phyloP scores from a whole-genome alignment of 495 filamentous ascomycete genomes.

The Extremus antarcticus region DNA sequence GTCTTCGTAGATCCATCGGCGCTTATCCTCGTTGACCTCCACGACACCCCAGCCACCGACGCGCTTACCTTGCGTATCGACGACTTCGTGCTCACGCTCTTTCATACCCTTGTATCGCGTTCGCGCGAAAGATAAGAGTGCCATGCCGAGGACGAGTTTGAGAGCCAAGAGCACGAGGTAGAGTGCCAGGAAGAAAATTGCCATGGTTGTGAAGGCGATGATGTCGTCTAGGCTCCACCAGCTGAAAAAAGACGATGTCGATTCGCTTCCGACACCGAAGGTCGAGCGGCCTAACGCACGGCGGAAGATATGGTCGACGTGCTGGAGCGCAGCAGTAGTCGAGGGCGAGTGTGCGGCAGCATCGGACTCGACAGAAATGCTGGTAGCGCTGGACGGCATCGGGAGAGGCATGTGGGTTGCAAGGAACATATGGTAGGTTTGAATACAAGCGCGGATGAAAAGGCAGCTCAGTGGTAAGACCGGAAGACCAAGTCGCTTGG shows the following conservation, averaged over 20 bases:
- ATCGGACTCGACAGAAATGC: slow-evolving; percentile 45
- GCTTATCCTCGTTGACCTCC: slow-evolving; percentile 79
- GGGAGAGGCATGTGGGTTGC: slow-evolving; percentile 69
- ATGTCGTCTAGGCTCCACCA: slow-evolving; percentile 46
- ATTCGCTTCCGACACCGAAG: slow-evolving; percentile 40
- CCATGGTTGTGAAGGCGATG: slow-evolving; percentile 59
- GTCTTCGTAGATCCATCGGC: slow-evolving; percentile 77
- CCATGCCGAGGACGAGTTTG: slow-evolving; percentile 78
- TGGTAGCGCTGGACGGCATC: slow-evolving; percentile 57
- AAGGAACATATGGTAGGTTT: slow-evolving; percentile 98
- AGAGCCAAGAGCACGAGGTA: slow-evolving; percentile 69
- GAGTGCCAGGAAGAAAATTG: slow-evolving; percentile 65
- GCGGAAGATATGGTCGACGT: slow-evolving; percentile 64
- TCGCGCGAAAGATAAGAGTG: slow-evolving; percentile 61
- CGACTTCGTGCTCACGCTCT: slow-evolving; percentile 44
- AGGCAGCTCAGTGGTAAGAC: slow-evolving; percentile 88
- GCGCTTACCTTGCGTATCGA: slow-evolving; percentile 58
- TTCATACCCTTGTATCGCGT: slow-evolving; percentile 75
- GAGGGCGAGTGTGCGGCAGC: slow-evolving; percentile 47
- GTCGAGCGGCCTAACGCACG: slow-evolving; percentile 58
- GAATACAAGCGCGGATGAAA: slow-evolving; percentile 86
- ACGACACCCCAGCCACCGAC: slow-evolving; percentile 73
- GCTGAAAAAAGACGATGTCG: slow-evolving; percentile 27
- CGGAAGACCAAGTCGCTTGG: slow-evolving; percentile 79
- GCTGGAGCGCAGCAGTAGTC: slow-evolving; percentile 59